Percentiles rank a stretch among this genome's conserved stretches.
Conservation (phyloP, 352 stramenopile species). For the Phytophthora uliginosa region DNA sequence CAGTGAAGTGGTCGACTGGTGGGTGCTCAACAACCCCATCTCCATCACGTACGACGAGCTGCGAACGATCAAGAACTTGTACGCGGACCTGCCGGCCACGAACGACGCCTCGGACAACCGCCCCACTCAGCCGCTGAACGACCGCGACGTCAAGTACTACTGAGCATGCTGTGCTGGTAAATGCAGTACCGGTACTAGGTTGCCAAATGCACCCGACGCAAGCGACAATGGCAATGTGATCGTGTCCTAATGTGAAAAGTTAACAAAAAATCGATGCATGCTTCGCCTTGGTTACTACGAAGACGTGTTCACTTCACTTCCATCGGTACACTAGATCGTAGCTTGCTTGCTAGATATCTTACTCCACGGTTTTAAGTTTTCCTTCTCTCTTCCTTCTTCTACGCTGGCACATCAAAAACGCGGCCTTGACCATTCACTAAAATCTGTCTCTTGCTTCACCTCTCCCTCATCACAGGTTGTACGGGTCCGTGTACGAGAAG, state of each 20-base stretch:
- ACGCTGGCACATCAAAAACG: conserved; percentile 39
- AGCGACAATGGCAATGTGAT: conserved; percentile 3
- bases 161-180: conserved; percentile 7
- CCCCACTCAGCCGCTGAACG: conserved; percentile 62
- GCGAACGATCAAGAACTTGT: conserved; percentile 41
- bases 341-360: conserved; percentile 41
- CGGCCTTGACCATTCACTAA: conserved; percentile 24
- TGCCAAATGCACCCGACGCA: neutral
- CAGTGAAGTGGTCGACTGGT: conserved; percentile 70
- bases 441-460: neutral
- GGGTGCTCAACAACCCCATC: conserved; percentile 69
- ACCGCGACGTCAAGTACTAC: conserved; percentile 59
- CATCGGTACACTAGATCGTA: conserved; percentile 15
- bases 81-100: conserved; percentile 45
- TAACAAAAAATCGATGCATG: conserved; percentile 3
- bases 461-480: conserved; percentile 48
- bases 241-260: conserved; percentile 1
- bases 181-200: neutral
- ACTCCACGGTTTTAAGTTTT: conserved; percentile 31
- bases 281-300: neutral
- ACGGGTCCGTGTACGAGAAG: conserved; percentile 85
- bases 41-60: conserved; percentile 51
- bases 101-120: conserved; percentile 54
- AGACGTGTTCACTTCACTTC: neutral
- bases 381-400: conserved; percentile 18